A percentile compares a stretch with the other conserved stretches of the same genome.
These are phyloP conservation scores for Naganishia cerealis DNA, from an alignment of 1,284 basidiomycete genomes.

Conservation along the genomic window DNA sequence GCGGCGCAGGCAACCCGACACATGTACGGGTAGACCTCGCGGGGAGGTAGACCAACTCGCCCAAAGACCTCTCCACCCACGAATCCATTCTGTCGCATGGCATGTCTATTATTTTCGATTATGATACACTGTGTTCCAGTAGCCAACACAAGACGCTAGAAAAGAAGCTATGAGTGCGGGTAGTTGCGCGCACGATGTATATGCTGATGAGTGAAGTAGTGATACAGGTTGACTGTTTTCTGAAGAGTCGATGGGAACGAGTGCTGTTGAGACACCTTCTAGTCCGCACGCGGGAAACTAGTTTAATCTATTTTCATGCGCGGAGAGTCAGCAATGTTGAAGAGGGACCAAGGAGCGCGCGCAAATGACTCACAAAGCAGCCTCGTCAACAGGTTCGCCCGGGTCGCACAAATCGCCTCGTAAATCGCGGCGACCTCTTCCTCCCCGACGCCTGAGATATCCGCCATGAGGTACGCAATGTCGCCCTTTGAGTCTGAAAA, in stretches of 20 bases:
- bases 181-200: neutral
- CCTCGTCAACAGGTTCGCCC: conserved; percentile 82
- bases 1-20: no score
- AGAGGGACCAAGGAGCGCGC: neutral
- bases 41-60: no score
- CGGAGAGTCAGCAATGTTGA: neutral
- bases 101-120: no score
- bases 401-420: conserved; percentile 76
- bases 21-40: no score
- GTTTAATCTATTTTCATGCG: neutral
- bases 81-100: no score
- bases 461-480: conserved; percentile 70
- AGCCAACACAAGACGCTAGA: no score
- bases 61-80: no score
- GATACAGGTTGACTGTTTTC: conserved; percentile 28
- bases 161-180: no score
- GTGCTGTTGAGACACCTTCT: conserved; percentile 29
- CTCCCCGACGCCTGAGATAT: conserved; percentile 86
- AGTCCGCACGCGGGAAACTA: neutral
- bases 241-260: neutral
- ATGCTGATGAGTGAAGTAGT: neutral
- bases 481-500: conserved; percentile 95
- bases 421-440: conserved; percentile 77
- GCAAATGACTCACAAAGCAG: conserved; percentile 58
- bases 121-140: no score